phyloP scores from a whole-genome alignment of 495 filamentous ascomycete species.

The Pyrenula massariospora region DNA sequence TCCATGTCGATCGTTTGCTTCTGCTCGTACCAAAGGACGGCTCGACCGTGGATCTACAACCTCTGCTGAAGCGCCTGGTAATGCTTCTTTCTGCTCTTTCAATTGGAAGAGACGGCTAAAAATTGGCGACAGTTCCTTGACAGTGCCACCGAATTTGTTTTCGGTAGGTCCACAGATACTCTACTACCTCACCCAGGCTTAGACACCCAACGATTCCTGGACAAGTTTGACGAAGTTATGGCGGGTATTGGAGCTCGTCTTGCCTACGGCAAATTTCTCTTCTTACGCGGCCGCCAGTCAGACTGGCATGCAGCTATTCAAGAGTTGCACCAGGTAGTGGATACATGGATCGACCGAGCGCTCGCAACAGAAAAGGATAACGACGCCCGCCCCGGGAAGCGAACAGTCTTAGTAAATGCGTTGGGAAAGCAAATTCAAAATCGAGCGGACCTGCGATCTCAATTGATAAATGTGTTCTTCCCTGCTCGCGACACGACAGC shows the following conservation, averaged over 20 bases:
- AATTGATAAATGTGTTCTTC: conserved; percentile 38
- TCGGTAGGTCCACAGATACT: conserved; percentile 42
- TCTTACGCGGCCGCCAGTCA: conserved; percentile 25
- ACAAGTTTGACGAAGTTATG: conserved; percentile 7
- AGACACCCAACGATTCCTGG: conserved; percentile 9
- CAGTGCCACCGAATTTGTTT: conserved; percentile 60
- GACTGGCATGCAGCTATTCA: not conserved
- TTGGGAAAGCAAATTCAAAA: conserved; percentile 35
- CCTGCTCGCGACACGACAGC: conserved; percentile 51
- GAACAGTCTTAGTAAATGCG: conserved; percentile 41
- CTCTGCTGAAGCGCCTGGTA: conserved; percentile 30
- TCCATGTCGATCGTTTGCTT: conserved; percentile 42
- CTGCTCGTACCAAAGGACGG: conserved; percentile 32
- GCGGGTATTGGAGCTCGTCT: conserved; percentile 1
- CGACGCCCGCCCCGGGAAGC: conserved; percentile 6
- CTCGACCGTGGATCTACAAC: conserved; percentile 47
- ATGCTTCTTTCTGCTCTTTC: not conserved
- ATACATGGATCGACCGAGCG: conserved; percentile 22
- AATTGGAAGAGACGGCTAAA: not conserved
- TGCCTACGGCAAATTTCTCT: conserved; percentile 8
- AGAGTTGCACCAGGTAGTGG: conserved; percentile 40
- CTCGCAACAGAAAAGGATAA: not conserved
- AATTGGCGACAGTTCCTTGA: conserved; percentile 51
- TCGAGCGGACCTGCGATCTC: conserved; percentile 30
- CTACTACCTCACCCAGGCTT: not conserved